These are phyloP conservation scores for Colletotrichum spaethianum DNA, from an alignment of 2,329 filamentous ascomycete genomes.

Conservation along the genomic window DNA sequence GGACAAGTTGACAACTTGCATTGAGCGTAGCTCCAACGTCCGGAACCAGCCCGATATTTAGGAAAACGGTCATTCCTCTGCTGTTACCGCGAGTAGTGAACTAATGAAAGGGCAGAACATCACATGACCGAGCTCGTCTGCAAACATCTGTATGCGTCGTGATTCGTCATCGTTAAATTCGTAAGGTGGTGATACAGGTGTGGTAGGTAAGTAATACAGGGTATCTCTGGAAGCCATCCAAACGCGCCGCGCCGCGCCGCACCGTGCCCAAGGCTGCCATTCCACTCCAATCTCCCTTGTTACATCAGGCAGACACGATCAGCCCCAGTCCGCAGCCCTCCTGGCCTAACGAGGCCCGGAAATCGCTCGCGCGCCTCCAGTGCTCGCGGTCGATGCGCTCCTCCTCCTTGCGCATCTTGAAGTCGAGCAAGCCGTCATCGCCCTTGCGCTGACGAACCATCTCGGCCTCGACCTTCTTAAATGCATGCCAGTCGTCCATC, in stretches of 20 bases:
- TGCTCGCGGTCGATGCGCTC: conserved; percentile 40
- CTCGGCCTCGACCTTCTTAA: conserved; percentile 53
- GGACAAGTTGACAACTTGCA: no score
- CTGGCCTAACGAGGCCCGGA: conserved; percentile 34
- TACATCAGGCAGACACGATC: conserved; percentile 21
- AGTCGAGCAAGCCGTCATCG: conserved; percentile 38
- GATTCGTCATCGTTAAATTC: conserved; percentile 36
- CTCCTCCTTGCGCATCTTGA: conserved; percentile 40
- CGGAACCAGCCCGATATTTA: no score
- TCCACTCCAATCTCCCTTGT: neutral
- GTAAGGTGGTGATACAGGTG: conserved; percentile 28
- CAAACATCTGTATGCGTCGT: conserved; percentile 1
- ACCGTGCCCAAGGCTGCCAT: neutral
- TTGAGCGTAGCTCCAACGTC: no score
- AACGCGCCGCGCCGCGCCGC: neutral
- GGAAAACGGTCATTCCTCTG: no score
- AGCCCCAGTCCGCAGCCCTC: conserved; percentile 26
- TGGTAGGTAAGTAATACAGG: conserved; percentile 32
- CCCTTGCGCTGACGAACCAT: conserved; percentile 39
- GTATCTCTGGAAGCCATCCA: conserved; percentile 27
- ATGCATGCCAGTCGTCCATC: conserved; percentile 69
- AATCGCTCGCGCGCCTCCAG: conserved; percentile 40
- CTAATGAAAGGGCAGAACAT: no score
- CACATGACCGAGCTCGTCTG: no score
- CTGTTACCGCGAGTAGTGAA: no score